Percentiles rank a stretch among this genome's conserved stretches.
phyloP scores from a whole-genome alignment of 768 basidiomycete genomes.

The Lentinula boryana region DNA sequence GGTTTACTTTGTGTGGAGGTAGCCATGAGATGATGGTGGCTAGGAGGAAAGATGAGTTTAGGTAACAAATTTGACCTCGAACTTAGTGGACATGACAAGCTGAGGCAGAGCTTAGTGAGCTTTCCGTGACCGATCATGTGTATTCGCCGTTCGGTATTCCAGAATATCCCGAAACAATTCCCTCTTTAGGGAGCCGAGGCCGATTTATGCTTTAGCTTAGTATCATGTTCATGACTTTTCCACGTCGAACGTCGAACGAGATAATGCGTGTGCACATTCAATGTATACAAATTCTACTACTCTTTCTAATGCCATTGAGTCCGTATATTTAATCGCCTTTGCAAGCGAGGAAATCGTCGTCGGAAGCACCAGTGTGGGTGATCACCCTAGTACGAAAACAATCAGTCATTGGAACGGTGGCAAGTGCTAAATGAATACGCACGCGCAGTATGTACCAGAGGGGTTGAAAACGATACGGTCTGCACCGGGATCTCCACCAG shows the following conservation, averaged over 20 bases:
- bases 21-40: not conserved
- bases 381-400: constrained; percentile 8
- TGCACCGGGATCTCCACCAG: constrained; percentile 18
- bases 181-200: not conserved
- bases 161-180: not conserved
- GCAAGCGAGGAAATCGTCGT: constrained; percentile 16
- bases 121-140: not conserved
- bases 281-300: no score
- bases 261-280: no score
- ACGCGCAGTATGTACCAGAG: constrained; percentile 20
- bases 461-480: constrained; percentile 18
- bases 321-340: constrained; percentile 2
- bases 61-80: not conserved
- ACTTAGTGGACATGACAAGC: not conserved
- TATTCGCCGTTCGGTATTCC: no score
- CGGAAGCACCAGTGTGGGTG: constrained; percentile 18
- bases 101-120: not conserved
- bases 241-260: no score
- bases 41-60: not conserved
- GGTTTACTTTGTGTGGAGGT: not conserved
- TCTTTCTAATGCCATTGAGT: not conserved
- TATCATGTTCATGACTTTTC: no score
- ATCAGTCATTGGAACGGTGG: not conserved
- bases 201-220: no score
- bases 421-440: not conserved